Percentiles rank a stretch among this genome's conserved stretches.
These are phyloP conservation scores for Phaffomyces antillensis DNA, from an alignment of 805 yeast species.

Conservation along the genomic window DNA sequence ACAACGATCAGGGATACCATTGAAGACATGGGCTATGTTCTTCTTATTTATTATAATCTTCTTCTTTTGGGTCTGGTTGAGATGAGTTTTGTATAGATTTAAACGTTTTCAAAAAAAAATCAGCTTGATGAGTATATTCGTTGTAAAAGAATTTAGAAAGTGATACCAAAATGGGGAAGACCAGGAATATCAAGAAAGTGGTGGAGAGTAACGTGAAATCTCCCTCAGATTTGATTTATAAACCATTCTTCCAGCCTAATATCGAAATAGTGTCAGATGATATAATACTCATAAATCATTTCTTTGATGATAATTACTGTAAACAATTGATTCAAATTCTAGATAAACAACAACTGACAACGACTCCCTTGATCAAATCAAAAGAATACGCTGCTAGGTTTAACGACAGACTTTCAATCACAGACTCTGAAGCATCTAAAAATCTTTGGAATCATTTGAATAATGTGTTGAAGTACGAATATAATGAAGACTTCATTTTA, in stretches of 20 bases:
- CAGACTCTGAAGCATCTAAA: constrained; percentile 31
- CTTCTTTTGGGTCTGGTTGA: constrained; percentile 42
- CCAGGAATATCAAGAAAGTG: neutral
- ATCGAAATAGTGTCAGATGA: constrained; percentile 7
- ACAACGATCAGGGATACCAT: constrained; percentile 52
- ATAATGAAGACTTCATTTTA: constrained; percentile 25
- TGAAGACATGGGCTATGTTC: constrained; percentile 53
- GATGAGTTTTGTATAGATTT: neutral
- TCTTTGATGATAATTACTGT: constrained; percentile 11
- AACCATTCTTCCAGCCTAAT: constrained; percentile 1
- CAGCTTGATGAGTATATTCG: neutral
- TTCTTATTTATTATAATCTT: constrained; percentile 41
- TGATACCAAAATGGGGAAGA: neutral
- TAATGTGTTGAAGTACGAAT: constrained; percentile 24
- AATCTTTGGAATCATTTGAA: constrained; percentile 38
- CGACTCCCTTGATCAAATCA: constrained; percentile 42
- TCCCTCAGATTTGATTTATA: constrained; percentile 5
- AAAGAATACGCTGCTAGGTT: constrained; percentile 50
- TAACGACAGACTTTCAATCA: constrained; percentile 42
- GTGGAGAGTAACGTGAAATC: neutral
- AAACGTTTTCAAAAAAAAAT: neutral
- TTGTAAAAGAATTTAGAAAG: neutral
- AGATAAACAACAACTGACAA: constrained; percentile 25
- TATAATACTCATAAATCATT: constrained; percentile 15
- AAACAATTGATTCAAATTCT: constrained; percentile 7